Evolutionary conservation across 768 basidiomycete species (phyloP), one percentile per base, ranked within the genome.

Genomic region (Infundibulicybe gibba): DNA sequence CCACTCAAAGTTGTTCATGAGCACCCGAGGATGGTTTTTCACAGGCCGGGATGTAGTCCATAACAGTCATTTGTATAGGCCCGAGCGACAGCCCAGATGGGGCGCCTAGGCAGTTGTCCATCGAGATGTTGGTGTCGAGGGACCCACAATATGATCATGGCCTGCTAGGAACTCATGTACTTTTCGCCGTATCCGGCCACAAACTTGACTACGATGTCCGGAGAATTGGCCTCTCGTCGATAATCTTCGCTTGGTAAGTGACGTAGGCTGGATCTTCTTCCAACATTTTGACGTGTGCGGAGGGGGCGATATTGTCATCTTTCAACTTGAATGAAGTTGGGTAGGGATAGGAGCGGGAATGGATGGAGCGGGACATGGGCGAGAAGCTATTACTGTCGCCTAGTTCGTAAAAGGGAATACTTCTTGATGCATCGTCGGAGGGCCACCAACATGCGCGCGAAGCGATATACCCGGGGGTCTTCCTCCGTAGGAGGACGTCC

Each of bases 121-220:
- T 8, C 25, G 25, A 8, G 25, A 25, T 3, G 35, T 25, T 25
- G 25, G 25, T 43, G 10, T 41, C 47, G 35, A 64, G 45, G 3
- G 15, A 35, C 31, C 65, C 64, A 14, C 48, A 60, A 49, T 69
- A 70, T 25, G 45, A 3, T 49, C 47, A 10, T 46, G 12, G 0
- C 44, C 25, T 2, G 66, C 68, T 44, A 75, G 62, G 13, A 57
- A 41, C 20, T 46, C 30, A 47, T 74, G 72, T 0, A 55, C 65
- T 55, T 59, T 6, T 11, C 48, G 19, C 65, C 58, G 47, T 73
- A 74, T 5, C 56, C 45, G 13, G 53, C 50, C 35, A 63, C 64
- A 35, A 74, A 74, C 49, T 72, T 74, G 43, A 74, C 61, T 0
- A 53, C 51, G 8, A 25, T 25, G 25, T 25, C 25, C 8, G 25